Percentiles rank a stretch among this genome's conserved stretches.
These are phyloP conservation scores for Fusarium sp. DNA, from an alignment of 2,329 filamentous ascomycete species.

Conservation along the genomic window DNA sequence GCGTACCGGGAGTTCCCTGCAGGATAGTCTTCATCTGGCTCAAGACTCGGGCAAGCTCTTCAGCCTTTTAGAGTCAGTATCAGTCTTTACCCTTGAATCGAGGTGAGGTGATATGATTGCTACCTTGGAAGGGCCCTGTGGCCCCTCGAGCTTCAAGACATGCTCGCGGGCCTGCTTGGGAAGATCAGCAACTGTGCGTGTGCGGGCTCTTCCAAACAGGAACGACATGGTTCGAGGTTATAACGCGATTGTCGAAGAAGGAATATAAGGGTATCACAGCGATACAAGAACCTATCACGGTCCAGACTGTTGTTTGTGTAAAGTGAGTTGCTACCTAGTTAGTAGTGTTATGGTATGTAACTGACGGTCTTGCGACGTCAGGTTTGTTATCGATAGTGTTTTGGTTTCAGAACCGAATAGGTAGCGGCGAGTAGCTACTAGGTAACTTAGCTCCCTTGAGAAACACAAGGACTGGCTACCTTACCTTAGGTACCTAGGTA, in stretches of 20 bases:
- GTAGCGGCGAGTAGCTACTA: neutral
- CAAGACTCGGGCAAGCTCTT: constrained; percentile 87
- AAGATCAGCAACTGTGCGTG: constrained; percentile 62
- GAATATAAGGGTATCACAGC: neutral
- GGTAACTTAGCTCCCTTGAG: neutral
- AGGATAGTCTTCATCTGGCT: constrained; percentile 91
- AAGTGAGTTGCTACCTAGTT: neutral
- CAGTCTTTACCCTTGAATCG: neutral
- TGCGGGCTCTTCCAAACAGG: constrained; percentile 63
- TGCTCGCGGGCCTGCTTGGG: constrained; percentile 66
- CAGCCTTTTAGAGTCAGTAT: constrained; percentile 64
- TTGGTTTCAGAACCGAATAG: neutral
- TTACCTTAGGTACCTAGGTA: neutral
- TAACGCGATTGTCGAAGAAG: neutral
- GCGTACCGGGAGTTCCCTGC: constrained; percentile 88
- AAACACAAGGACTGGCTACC: neutral
- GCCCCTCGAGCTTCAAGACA: constrained; percentile 61
- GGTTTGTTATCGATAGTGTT: constrained; percentile 36
- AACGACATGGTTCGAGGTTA: constrained; percentile 57
- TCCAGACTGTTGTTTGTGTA: neutral
- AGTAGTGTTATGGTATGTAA: neutral
- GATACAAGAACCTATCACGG: neutral
- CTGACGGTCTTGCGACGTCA: constrained; percentile 15
- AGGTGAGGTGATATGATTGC: neutral
- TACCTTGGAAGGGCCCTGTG: constrained; percentile 59